Base-by-base conservation (phyloP, 495 filamentous ascomycete species). In the Hypoxylon fuscum region DNA sequence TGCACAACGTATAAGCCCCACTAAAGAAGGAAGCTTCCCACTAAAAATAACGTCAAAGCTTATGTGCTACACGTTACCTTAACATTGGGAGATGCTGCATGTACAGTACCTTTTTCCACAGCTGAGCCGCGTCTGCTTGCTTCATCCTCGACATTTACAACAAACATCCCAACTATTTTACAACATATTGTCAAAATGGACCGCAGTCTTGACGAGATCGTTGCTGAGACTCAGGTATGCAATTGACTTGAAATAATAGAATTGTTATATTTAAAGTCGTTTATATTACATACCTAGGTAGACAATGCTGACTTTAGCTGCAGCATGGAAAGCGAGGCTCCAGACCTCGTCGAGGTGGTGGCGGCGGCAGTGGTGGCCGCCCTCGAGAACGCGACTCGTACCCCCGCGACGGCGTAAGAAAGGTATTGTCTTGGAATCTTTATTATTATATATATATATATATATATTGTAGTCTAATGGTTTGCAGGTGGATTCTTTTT, bases 131-230 rank as follows among this genome's bases (percentile, higher is more conserved):
- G 44, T 48, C 44, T 47, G 2, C 43, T 27, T 27, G n/a, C n/a
- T n/a, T 23, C 59, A 21, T 34, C 40, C 10, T 29, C 25, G 41
- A 59, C 55, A 15, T 43, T 12, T 62, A 42, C 47, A 9, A 9
- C 45, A 12, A 49, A 38, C 14, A 34, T 23, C 59, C 29, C 48
- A 27, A 27, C 25, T 27, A 54, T 56, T 65, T 62, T 45, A 35
- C 59, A 40, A 31, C 22, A 44, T n/a, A 27, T n/a, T 27, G 7
- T 44, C 21, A 64, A 49, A 56, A 92, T 95, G 85, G 91, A 95
- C 76, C 88, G 89, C 71, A 88, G 87, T 70, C 82, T 95, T 42
- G 91, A 94, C 73, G 91, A 95, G 73, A 90, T 92, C 68, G 91
- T 95, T 63, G 85, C 85, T 56, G 91, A 92, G 69, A 88, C 89